Base-by-base conservation (phyloP, 805 yeast genomes). In the Spathaspora passalidarum region DNA sequence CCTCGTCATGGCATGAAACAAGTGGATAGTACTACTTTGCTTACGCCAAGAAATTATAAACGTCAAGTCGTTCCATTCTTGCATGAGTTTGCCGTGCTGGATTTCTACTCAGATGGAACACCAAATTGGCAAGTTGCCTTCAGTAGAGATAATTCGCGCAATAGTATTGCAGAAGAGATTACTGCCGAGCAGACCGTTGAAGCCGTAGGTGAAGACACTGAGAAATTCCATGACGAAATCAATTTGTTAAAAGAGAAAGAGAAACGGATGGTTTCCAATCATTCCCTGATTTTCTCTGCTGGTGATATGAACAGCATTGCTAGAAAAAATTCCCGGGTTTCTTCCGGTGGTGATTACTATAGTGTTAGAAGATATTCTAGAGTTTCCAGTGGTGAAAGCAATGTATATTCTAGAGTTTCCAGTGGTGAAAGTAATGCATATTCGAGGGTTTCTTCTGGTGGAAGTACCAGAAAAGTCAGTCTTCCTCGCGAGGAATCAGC, bases 401-500 rank as follows among this genome's bases (percentile, higher is more conserved):
- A n/a, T 26, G 32, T 10, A 26, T n/a, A 26, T 26, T n/a, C n/a
- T n/a, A n/a, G n/a, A n/a, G n/a, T n/a, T n/a, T n/a, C n/a, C n/a
- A n/a, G n/a, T n/a, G n/a, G n/a, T n/a, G n/a, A n/a, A n/a, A n/a
- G n/a, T n/a, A n/a, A n/a, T 26, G 32, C 11, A 26, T n/a, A 26
- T 26, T n/a, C n/a, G n/a, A n/a, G n/a, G n/a, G n/a, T n/a, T n/a
- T n/a, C n/a, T n/a, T n/a, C n/a, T n/a, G n/a, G n/a, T n/a, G n/a
- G n/a, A n/a, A n/a, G n/a, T n/a, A n/a, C n/a, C 11, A 35, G 38
- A 16, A 17, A 20, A 23, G 41, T 17, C n/a, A 2, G 8, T 10
- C 13, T 29, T 3, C 34, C 34, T 13, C 42, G 46, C 13, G 61
- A 60, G 1, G 53, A 38, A 8, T 62, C 67, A 7, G 40, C 46